A percentile compares a stretch with the other conserved stretches of the same genome.
Conservation (phyloP, 495 filamentous ascomycete species). For the Entonaema liquescens region DNA sequence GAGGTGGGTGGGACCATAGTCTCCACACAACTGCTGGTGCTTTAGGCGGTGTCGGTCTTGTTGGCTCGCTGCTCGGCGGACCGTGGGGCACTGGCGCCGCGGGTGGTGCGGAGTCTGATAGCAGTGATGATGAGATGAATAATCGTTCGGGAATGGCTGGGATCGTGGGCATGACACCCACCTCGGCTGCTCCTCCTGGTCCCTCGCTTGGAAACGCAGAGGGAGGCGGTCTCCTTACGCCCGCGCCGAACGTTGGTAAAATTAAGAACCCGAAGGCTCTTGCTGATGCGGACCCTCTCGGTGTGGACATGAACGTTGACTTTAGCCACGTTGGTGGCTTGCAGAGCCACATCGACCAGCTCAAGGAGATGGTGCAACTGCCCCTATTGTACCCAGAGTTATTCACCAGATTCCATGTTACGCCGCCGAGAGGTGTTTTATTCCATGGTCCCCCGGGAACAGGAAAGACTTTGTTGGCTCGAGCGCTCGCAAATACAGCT, state of each 20-base stretch:
- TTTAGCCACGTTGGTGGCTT: slow-evolving; percentile 93
- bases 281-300: slow-evolving; percentile 92
- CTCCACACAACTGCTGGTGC: slow-evolving; percentile 89
- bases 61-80: slow-evolving; percentile 75
- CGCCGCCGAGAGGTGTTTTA: slow-evolving; percentile 90
- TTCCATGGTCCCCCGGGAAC: slow-evolving; percentile 98
- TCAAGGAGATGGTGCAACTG: slow-evolving; percentile 97
- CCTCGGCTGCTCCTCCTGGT: slow-evolving; percentile 61
- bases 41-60: slow-evolving; percentile 83
- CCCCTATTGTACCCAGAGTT: slow-evolving; percentile 94
- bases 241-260: slow-evolving; percentile 86
- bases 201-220: slow-evolving; percentile 61
- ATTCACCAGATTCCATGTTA: slow-evolving; percentile 90
- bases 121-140: slow-evolving; percentile 89
- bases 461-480: slow-evolving; percentile 93
- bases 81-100: slow-evolving; percentile 73
- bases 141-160: slow-evolving; percentile 67
- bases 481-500: slow-evolving; percentile 86
- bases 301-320: slow-evolving; percentile 87
- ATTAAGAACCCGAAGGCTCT: slow-evolving; percentile 78
- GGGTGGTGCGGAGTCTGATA: slow-evolving; percentile 89
- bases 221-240: slow-evolving; percentile 70
- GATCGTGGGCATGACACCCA: slow-evolving; percentile 78
- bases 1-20: slow-evolving; percentile 70
- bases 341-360: slow-evolving; percentile 88